These are phyloP conservation scores for Solanum chacoense DNA, from an alignment of 305 asterid species.

Conservation along the genomic window DNA sequence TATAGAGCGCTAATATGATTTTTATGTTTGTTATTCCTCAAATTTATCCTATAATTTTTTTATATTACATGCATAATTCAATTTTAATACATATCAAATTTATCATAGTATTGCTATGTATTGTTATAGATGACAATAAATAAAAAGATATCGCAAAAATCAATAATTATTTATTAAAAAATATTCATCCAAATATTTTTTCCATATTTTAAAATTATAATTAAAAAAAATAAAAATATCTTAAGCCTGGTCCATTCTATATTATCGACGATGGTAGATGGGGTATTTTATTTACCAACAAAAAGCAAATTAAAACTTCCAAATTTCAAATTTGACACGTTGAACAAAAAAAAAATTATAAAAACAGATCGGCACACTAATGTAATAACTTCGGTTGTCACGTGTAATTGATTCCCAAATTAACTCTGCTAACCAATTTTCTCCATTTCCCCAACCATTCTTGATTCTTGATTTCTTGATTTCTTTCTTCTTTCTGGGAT, in stretches of 20 bases:
- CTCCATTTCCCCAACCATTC: background rate
- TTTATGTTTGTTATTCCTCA: too few relatives aligned
- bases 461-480: background rate
- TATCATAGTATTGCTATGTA: too few relatives aligned
- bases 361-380: background rate
- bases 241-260: background rate
- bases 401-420: background rate
- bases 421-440: background rate
- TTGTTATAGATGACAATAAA: too few relatives aligned
- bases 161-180: too few relatives aligned
- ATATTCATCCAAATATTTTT: background rate
- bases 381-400: background rate
- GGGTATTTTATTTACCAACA: background rate
- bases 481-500: background rate
- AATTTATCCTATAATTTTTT: too few relatives aligned
- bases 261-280: background rate
- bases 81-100: too few relatives aligned
- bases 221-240: background rate
- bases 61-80: too few relatives aligned
- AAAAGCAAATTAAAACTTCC: background rate
- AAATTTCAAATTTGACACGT: background rate
- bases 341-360: background rate
- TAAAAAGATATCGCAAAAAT: too few relatives aligned
- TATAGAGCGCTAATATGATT: too few relatives aligned
- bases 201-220: background rate